Evolutionary conservation across 179 eudicot species (phyloP).

Genomic region (Drosera spatulata): DNA sequence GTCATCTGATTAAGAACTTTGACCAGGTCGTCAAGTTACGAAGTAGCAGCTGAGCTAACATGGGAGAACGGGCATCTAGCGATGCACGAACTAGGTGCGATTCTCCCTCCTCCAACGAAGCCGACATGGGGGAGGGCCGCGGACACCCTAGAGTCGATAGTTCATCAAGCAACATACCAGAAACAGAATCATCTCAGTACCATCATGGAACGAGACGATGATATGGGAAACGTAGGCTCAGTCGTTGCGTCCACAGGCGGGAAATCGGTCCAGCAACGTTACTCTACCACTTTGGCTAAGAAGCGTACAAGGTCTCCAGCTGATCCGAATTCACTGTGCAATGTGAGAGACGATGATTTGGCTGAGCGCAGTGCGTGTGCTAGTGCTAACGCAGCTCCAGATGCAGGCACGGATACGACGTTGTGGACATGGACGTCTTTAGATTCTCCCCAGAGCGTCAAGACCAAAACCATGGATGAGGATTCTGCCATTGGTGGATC

Average conservation of each 20-base stretch:
- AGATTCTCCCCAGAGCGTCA: slow-evolving; percentile 41
- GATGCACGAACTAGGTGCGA: slow-evolving; percentile 51
- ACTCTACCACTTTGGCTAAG: slow-evolving; percentile 14
- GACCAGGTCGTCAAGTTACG: slow-evolving; percentile 1
- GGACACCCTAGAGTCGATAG: slow-evolving; percentile 76
- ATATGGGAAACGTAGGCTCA: slow-evolving; percentile 22
- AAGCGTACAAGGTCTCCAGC: slow-evolving; percentile 35
- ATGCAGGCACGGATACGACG: slow-evolving; percentile 29
- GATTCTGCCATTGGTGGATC: slow-evolving; percentile 58
- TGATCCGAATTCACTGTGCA: slow-evolving; percentile 11
- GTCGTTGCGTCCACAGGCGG: slow-evolving; percentile 31
- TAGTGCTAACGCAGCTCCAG: slow-evolving; percentile 41
- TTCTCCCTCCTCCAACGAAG: slow-evolving; percentile 22
- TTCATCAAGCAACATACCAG: slow-evolving; percentile 50
- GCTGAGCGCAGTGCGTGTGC: slow-evolving; percentile 33
- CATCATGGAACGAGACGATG: slow-evolving; percentile 10
- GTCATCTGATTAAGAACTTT: background rate
- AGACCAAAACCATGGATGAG: slow-evolving; percentile 46
- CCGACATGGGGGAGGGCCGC: slow-evolving; percentile 32
- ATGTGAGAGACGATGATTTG: slow-evolving; percentile 22
- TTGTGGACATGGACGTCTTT: slow-evolving; percentile 60
- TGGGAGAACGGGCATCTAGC: slow-evolving; percentile 86
- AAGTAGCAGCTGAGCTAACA: slow-evolving; percentile 61
- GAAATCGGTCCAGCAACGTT: slow-evolving; percentile 17
- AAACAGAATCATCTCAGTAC: slow-evolving; percentile 10